phyloP scores from a whole-genome alignment of 2,329 filamentous ascomycete genomes.

The Trichophyton mentagrophytes region DNA sequence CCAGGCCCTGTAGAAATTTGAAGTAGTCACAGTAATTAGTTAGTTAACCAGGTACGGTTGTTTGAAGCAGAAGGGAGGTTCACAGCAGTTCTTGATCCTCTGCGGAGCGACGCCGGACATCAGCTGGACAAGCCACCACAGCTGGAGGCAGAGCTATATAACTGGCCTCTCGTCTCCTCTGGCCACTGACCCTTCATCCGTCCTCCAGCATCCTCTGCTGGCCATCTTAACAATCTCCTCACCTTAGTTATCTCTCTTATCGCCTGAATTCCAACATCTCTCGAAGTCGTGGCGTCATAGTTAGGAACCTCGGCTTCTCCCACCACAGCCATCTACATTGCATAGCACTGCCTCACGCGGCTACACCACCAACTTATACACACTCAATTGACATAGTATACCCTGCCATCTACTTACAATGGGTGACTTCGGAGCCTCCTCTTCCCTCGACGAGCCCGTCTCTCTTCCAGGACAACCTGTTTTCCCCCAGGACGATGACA shows the following conservation, averaged over 20 bases:
- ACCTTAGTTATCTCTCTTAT: too few relatives aligned
- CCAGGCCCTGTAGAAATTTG: neutral
- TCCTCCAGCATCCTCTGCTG: too few relatives aligned
- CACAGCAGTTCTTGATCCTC: too few relatives aligned
- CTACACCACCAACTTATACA: neutral
- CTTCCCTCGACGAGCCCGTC: conserved; percentile 10
- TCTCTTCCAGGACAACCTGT: conserved; percentile 14
- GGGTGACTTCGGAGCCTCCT: conserved; percentile 11
- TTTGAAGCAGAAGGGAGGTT: too few relatives aligned
- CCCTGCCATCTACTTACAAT: neutral
- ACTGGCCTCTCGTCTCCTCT: neutral
- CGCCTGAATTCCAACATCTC: too few relatives aligned
- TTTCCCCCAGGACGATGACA: conserved; percentile 27
- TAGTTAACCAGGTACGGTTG: too few relatives aligned
- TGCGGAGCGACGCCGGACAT: too few relatives aligned
- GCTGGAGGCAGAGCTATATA: neutral
- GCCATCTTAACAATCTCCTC: too few relatives aligned
- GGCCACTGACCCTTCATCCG: neutral
- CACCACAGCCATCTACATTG: neutral
- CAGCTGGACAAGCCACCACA: too few relatives aligned
- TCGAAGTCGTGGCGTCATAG: too few relatives aligned
- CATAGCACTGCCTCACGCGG: neutral
- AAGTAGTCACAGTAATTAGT: too few relatives aligned
- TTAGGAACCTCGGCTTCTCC: neutral
- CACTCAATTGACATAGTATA: too few relatives aligned